Evolutionary conservation across 495 filamentous ascomycete species (phyloP).

Genomic region (Lasiosphaeria hispida): DNA sequence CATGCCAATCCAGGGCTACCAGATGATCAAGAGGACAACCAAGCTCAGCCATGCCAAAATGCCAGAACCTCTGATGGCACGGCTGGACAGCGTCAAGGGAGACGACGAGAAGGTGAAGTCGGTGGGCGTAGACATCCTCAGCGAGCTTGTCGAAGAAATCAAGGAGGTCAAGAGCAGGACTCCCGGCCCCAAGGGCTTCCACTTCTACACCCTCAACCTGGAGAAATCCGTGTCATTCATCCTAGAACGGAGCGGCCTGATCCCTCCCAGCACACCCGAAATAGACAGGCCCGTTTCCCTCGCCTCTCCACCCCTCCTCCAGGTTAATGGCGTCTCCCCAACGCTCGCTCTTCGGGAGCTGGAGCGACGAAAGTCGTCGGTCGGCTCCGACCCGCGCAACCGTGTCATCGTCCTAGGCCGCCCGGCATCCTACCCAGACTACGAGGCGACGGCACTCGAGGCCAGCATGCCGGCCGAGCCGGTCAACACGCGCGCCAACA

Average conservation of each 20-base stretch:
- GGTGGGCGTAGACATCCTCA: slow-evolving; percentile 67
- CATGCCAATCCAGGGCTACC: slow-evolving; percentile 97
- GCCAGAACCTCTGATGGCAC: slow-evolving; percentile 63
- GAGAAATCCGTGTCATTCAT: slow-evolving; percentile 96
- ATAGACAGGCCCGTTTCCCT: slow-evolving; percentile 41
- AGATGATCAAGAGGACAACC: slow-evolving; percentile 91
- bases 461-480: slow-evolving; percentile 60
- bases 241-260: slow-evolving; percentile 79
- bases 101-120: slow-evolving; percentile 91
- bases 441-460: slow-evolving; percentile 65
- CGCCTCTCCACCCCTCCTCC: slow-evolving; percentile 36
- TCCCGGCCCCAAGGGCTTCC: slow-evolving; percentile 69
- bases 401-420: slow-evolving; percentile 72
- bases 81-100: slow-evolving; percentile 75
- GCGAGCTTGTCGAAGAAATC: slow-evolving; percentile 68
- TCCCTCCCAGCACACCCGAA: slow-evolving; percentile 55
- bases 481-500: slow-evolving; percentile 68
- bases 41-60: slow-evolving; percentile 88
- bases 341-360: slow-evolving; percentile 16
- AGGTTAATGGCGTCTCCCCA: slow-evolving; percentile 32
- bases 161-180: slow-evolving; percentile 55
- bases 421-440: slow-evolving; percentile 50
- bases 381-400: slow-evolving; percentile 71
- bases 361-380: slow-evolving; percentile 42
- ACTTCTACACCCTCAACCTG: slow-evolving; percentile 96